phyloP scores from a whole-genome alignment of 2,329 filamentous ascomycete genomes.

The Coleophoma eucalyptorum region DNA sequence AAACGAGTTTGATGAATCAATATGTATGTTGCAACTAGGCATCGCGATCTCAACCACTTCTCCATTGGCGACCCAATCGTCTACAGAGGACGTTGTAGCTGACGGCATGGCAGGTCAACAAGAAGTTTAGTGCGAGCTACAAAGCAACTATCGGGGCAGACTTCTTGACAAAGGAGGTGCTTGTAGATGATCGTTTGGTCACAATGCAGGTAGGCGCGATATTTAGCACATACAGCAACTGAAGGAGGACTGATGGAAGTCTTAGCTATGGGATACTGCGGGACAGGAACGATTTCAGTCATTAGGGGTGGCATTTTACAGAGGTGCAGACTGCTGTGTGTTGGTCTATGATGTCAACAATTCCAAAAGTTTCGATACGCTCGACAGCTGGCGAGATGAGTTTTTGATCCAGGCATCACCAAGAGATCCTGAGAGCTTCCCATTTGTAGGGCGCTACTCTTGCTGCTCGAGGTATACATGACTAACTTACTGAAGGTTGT shows the following conservation, averaged over 20 bases:
- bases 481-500: conserved; percentile 60
- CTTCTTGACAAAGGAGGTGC: conserved; percentile 95
- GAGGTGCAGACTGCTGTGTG: conserved; percentile 96
- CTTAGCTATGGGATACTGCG: conserved; percentile 92
- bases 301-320: conserved; percentile 94
- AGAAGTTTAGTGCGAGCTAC: conserved; percentile 99
- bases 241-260: conserved; percentile 76
- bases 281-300: conserved; percentile 98
- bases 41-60: too few species aligned
- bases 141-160: conserved; percentile 99
- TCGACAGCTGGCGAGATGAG: conserved; percentile 98
- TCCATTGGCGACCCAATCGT: neutral
- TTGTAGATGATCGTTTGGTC: conserved; percentile 94
- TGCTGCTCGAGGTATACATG: conserved; percentile 2
- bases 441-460: conserved; percentile 69
- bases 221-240: conserved; percentile 3
- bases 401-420: conserved; percentile 97
- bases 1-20: conserved; percentile 99
- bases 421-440: conserved; percentile 94
- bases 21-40: conserved; percentile 65
- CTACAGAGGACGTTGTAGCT: conserved; percentile 2
- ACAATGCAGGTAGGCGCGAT: conserved; percentile 82
- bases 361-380: conserved; percentile 96
- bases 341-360: conserved; percentile 99
- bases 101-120: conserved; percentile 74